phyloP scores from a whole-genome alignment of 1,284 basidiomycete genomes.

The Blastosporella zonata region DNA sequence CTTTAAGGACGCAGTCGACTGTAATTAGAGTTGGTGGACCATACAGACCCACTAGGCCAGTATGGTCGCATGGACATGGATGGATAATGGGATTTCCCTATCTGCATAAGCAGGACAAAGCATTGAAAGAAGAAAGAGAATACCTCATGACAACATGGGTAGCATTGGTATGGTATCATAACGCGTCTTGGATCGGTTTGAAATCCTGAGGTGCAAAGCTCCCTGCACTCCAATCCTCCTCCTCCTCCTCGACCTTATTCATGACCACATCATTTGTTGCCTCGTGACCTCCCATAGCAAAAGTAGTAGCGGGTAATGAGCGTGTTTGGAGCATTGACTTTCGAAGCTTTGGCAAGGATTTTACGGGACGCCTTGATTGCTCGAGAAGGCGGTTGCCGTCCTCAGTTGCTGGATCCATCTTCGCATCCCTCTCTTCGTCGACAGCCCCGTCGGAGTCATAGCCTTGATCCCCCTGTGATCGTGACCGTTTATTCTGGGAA shows the following conservation, averaged over 20 bases:
- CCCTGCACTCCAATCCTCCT: slow-evolving; percentile 29
- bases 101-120: too few relatives aligned
- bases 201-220: slow-evolving; percentile 11
- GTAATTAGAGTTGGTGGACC: too few relatives aligned
- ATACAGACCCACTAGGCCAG: too few relatives aligned
- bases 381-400: slow-evolving; percentile 11
- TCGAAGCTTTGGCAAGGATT: slow-evolving; percentile 35
- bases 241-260: slow-evolving; percentile 23
- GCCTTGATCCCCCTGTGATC: slow-evolving; percentile 26
- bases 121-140: too few relatives aligned
- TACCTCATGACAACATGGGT: too few relatives aligned
- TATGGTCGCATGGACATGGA: too few relatives aligned
- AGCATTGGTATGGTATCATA: not conserved
- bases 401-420: slow-evolving; percentile 15
- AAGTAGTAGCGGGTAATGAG: slow-evolving; percentile 34
- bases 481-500: slow-evolving; percentile 32
- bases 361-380: slow-evolving; percentile 31
- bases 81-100: too few relatives aligned
- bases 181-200: not conserved
- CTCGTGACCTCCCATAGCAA: slow-evolving; percentile 20
- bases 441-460: slow-evolving; percentile 21
- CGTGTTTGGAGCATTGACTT: slow-evolving; percentile 31
- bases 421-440: slow-evolving; percentile 17
- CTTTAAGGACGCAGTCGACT: too few relatives aligned
- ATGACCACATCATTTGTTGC: slow-evolving; percentile 7